Conservation (phyloP, 1,284 basidiomycete genomes). For the Schizophyllum amplum region DNA sequence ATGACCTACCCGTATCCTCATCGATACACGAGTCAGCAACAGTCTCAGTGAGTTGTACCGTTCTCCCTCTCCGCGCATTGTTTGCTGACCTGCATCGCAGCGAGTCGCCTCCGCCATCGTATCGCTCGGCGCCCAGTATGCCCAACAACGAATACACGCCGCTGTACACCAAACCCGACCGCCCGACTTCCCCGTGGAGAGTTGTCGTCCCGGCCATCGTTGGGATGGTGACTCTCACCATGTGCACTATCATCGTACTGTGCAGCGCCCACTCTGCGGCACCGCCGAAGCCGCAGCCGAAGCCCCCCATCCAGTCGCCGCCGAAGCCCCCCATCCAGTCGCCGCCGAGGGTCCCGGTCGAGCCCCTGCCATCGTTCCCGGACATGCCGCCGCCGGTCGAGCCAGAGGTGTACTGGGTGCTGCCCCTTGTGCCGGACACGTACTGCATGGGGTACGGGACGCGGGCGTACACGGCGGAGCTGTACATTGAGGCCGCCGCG, state of each 20-base stretch:
- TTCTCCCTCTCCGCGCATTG: no score
- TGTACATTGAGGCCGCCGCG: not conserved
- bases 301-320: not conserved
- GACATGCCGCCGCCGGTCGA: no score
- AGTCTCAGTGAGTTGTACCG: no score
- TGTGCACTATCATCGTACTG: no score
- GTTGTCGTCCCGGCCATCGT: not conserved
- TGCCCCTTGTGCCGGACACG: not conserved
- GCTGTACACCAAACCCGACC: not conserved
- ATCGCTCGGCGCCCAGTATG: not conserved
- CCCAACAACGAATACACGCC: not conserved
- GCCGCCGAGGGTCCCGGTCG: no score
- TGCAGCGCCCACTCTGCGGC: not conserved
- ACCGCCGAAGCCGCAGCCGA: not conserved
- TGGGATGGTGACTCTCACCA: not conserved
- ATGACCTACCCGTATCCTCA: no score
- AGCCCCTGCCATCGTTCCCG: not conserved
- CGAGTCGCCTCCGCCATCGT: not conserved
- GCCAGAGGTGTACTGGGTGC: not conserved
- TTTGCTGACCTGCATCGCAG: not conserved
- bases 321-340: not conserved
- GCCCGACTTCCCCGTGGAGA: not conserved
- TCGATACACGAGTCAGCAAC: no score
- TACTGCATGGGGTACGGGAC: not conserved
- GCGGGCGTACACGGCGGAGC: not conserved